Evolutionary conservation across 352 stramenopile genomes (phyloP).

Genomic region (Phytophthora chlamydospora): DNA sequence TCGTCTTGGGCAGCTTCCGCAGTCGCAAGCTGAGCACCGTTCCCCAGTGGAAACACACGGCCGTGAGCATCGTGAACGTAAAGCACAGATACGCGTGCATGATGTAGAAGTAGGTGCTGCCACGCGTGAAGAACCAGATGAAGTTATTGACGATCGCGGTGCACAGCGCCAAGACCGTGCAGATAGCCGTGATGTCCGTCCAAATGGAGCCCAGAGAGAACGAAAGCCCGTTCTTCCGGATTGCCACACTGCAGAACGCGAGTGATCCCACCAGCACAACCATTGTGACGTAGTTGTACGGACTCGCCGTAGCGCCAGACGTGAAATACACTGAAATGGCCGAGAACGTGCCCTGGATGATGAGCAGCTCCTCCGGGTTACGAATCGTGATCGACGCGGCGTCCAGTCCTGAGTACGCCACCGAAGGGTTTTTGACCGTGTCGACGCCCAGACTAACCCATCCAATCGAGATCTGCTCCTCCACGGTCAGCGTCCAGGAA

Average conservation of each 20-base stretch:
- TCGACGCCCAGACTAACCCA: conserved; percentile 76
- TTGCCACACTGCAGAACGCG: conserved; percentile 83
- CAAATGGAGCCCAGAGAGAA: conserved; percentile 88
- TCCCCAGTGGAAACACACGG: conserved; percentile 89
- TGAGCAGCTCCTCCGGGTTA: conserved; percentile 53
- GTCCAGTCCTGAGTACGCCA: conserved; percentile 73
- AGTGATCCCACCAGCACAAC: conserved; percentile 84
- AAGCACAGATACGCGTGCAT: conserved; percentile 81
- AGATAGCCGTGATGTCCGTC: conserved; percentile 88
- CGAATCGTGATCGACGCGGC: conserved; percentile 63
- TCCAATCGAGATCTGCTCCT: conserved; percentile 62
- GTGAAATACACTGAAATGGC: conserved; percentile 78
- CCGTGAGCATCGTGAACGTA: conserved; percentile 90
- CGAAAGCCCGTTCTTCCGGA: conserved; percentile 80
- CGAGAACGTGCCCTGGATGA: conserved; percentile 68
- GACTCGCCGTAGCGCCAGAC: conserved; percentile 64
- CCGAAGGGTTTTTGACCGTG: conserved; percentile 75
- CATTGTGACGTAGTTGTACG: conserved; percentile 91
- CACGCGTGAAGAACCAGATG: conserved; percentile 72
- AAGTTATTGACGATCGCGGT: conserved; percentile 87
- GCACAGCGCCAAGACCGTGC: conserved; percentile 73
- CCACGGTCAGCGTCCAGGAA: conserved; percentile 60
- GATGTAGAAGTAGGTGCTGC: conserved; percentile 85
- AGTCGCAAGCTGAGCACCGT: conserved; percentile 83
- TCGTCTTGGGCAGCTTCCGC: conserved; percentile 75